Conservation (phyloP, 305 asterid species). For the Andrographis paniculata region DNA sequence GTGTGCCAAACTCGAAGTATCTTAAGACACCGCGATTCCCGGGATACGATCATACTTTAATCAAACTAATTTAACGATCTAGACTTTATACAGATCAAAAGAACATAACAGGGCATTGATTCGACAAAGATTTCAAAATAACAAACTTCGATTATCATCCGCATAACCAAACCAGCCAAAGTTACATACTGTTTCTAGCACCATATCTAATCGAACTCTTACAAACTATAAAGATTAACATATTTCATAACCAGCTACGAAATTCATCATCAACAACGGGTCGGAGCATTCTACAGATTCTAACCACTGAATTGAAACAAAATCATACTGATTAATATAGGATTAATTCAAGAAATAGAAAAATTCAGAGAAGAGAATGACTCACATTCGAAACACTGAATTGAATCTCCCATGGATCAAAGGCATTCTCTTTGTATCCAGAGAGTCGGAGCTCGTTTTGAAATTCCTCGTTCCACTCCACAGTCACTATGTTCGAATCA, state of each 20-base stretch:
- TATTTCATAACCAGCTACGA: too few species aligned
- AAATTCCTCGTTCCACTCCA: slow-evolving; percentile 89
- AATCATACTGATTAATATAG: slow-evolving; percentile 3
- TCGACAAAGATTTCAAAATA: too few species aligned
- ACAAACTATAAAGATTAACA: too few species aligned
- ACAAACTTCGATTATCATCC: too few species aligned
- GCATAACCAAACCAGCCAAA: too few species aligned
- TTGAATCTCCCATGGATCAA: slow-evolving; percentile 89
- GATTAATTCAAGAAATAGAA: not conserved
- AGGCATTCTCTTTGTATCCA: slow-evolving; percentile 68
- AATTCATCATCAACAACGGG: too few species aligned
- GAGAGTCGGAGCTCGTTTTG: slow-evolving; percentile 52
- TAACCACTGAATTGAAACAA: slow-evolving; percentile 14
- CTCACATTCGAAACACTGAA: slow-evolving; percentile 82
- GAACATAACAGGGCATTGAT: too few species aligned
- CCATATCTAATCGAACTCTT: too few species aligned
- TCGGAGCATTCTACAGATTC: too few species aligned
- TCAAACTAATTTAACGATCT: slow-evolving; percentile 9
- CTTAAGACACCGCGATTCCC: not conserved
- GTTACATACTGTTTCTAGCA: too few species aligned
- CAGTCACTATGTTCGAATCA: slow-evolving; percentile 36
- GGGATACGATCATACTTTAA: slow-evolving; percentile 8
- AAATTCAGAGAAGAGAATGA: slow-evolving; percentile 1
- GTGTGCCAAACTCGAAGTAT: slow-evolving; percentile 1
- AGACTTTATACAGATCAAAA: too few species aligned